Conservation (phyloP, 306 rosid species). For the Hippophae gyantsensis region DNA sequence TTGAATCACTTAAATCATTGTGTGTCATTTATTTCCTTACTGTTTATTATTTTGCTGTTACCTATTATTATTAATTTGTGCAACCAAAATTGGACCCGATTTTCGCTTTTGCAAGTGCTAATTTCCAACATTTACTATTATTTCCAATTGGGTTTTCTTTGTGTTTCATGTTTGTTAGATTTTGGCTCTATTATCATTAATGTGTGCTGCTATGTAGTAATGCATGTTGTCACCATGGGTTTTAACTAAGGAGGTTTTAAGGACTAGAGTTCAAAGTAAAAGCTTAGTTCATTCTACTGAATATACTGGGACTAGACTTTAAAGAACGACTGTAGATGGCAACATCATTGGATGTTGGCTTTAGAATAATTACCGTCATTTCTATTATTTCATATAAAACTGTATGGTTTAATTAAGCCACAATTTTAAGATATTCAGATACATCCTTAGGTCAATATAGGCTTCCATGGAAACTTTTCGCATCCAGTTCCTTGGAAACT, state of each 20-base stretch:
- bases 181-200: background rate
- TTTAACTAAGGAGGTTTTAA: slow-evolving; percentile 1
- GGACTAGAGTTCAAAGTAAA: too few relatives aligned
- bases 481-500: background rate
- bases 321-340: background rate
- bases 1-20: too few relatives aligned
- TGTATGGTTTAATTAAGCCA: background rate
- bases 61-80: too few relatives aligned
- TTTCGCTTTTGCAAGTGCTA: too few relatives aligned
- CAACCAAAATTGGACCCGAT: too few relatives aligned
- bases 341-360: background rate
- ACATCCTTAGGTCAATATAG: background rate
- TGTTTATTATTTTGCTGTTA: too few relatives aligned
- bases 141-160: slow-evolving; percentile 3
- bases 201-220: background rate
- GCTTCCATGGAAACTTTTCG: background rate
- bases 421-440: background rate
- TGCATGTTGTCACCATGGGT: background rate
- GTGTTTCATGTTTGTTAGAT: background rate
- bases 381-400: too few relatives aligned
- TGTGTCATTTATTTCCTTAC: too few relatives aligned
- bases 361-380: too few relatives aligned
- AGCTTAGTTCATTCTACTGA: too few relatives aligned
- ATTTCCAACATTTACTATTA: too few relatives aligned
- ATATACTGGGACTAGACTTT: too few relatives aligned